Evolutionary conservation across 306 rosid genomes (phyloP).

Genomic region (Citrullus colocynthis): DNA sequence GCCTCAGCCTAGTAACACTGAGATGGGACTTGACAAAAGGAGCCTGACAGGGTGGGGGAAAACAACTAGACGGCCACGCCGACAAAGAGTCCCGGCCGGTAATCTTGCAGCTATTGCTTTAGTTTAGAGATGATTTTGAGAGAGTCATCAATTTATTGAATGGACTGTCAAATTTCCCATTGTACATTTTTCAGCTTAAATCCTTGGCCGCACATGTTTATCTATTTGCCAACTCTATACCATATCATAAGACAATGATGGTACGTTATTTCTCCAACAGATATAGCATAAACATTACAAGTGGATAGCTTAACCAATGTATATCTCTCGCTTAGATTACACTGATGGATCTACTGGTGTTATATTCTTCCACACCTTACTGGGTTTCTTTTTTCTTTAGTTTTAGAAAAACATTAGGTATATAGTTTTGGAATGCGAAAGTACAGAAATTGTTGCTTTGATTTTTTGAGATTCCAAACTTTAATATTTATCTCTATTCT

Average conservation of each 20-base stretch:
- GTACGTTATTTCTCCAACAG: background rate
- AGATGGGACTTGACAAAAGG: conserved; percentile 62
- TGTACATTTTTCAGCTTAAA: conserved; percentile 11
- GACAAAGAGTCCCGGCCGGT: conserved; percentile 78
- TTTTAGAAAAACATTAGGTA: background rate
- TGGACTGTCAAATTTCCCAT: background rate
- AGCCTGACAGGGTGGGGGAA: conserved; percentile 95
- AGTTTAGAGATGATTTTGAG: conserved; percentile 1
- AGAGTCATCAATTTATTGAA: conserved; percentile 2
- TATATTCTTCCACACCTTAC: background rate
- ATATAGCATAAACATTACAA: background rate
- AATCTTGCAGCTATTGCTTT: conserved; percentile 21
- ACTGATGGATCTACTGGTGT: background rate
- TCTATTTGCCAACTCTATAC: conserved; percentile 6
- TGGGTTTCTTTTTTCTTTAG: background rate
- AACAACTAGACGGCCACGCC: conserved; percentile 82
- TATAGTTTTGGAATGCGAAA: background rate
- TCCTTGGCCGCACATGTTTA: conserved; percentile 3
- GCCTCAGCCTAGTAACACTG: conserved; percentile 48
- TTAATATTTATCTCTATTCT: background rate
- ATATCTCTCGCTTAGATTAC: background rate
- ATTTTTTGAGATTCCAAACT: background rate
- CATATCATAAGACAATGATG: background rate
- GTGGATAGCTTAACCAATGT: conserved; percentile 3
- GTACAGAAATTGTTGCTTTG: background rate